A percentile compares a stretch with the other conserved stretches of the same genome.
Evolutionary conservation across 176 grass and related monocot genomes (phyloP).

Genomic region (Oryza australiensis): DNA sequence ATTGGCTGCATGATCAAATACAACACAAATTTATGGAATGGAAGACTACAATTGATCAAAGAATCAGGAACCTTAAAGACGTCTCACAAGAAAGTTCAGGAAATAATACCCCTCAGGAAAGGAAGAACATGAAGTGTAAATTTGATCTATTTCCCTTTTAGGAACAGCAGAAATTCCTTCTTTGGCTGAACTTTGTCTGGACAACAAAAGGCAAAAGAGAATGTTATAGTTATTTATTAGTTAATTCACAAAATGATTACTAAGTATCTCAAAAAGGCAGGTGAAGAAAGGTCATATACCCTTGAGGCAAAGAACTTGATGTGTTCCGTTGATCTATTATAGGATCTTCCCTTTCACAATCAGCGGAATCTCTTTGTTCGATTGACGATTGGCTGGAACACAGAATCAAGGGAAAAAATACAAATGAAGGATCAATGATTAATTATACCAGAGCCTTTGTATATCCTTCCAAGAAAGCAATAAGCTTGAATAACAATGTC

Average conservation of each 20-base stretch:
- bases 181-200: slow-evolving; percentile 22
- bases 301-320: neutral
- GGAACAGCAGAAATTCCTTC: neutral
- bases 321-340: neutral
- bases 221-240: neutral
- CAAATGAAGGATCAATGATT: neutral
- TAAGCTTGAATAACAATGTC: neutral
- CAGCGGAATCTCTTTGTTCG: neutral
- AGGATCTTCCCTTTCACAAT: slow-evolving; percentile 12
- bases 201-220: neutral
- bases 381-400: slow-evolving; percentile 17
- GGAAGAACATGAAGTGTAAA: neutral
- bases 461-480: neutral
- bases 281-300: neutral
- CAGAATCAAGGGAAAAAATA: neutral
- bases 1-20: slow-evolving; percentile 27
- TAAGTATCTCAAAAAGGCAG: neutral
- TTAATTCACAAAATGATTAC: neutral
- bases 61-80: neutral
- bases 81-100: neutral
- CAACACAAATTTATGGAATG: neutral
- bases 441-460: neutral
- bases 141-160: slow-evolving; percentile 10
- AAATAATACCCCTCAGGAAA: slow-evolving; percentile 2
- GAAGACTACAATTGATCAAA: slow-evolving; percentile 1